Evolutionary conservation across 1,139 yeast species (phyloP).

Genomic region (Geotrichum cucujoidarum): DNA sequence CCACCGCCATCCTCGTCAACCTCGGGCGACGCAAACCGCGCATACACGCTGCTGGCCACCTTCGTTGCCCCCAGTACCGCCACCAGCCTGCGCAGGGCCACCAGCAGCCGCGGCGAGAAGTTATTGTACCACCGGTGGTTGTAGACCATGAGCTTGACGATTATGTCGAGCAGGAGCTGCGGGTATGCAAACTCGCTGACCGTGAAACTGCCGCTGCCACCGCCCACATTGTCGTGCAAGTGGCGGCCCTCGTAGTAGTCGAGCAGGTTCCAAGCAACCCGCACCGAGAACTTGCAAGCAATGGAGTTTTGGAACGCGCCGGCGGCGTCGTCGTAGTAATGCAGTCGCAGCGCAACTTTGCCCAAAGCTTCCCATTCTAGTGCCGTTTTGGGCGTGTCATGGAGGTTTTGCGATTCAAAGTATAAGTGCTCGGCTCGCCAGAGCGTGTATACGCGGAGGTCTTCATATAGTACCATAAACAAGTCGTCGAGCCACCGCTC

Average conservation of each 20-base stretch:
- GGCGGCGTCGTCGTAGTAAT: slow-evolving; percentile 73
- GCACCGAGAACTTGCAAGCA: slow-evolving; percentile 73
- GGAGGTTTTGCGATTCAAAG: slow-evolving; percentile 67
- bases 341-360: slow-evolving; percentile 67
- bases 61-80: slow-evolving; percentile 74
- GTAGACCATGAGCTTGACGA: slow-evolving; percentile 82
- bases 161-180: slow-evolving; percentile 45
- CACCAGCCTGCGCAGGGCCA: slow-evolving; percentile 54
- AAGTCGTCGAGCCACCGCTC: slow-evolving; percentile 92
- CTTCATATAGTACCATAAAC: slow-evolving; percentile 82
- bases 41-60: slow-evolving; percentile 68
- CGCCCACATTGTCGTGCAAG: background rate
- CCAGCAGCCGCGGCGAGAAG: slow-evolving; percentile 63
- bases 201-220: background rate
- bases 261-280: slow-evolving; percentile 69
- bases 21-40: slow-evolving; percentile 60
- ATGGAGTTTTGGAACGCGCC: slow-evolving; percentile 73
- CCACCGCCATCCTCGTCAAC: slow-evolving; percentile 40
- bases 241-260: slow-evolving; percentile 46
- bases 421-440: slow-evolving; percentile 91
- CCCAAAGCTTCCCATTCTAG: slow-evolving; percentile 94
- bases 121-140: slow-evolving; percentile 96
- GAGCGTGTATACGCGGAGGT: slow-evolving; percentile 72
- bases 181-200: background rate
- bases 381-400: slow-evolving; percentile 63